A percentile compares a stretch with the other conserved stretches of the same genome.
These are phyloP conservation scores for Debaryomycetaceae sp. DNA, from an alignment of 1,139 yeast species.

Conservation along the genomic window DNA sequence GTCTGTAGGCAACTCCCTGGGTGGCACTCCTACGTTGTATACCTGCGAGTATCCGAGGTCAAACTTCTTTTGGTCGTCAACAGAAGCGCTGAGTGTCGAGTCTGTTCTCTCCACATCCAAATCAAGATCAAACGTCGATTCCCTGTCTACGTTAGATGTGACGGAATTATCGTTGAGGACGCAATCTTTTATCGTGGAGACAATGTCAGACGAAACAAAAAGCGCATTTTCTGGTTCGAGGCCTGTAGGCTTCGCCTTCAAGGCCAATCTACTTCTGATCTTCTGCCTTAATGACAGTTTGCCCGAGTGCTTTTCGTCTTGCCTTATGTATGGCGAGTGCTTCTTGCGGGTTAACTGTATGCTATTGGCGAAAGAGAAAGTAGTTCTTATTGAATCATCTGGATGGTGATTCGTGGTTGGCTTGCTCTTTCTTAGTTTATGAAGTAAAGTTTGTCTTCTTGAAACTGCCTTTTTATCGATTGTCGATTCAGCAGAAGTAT, in stretches of 20 bases:
- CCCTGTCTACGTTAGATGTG: slow-evolving; percentile 3
- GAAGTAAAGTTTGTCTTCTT: neutral
- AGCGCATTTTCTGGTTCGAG: neutral
- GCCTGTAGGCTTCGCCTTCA: slow-evolving; percentile 1
- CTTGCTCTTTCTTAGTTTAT: neutral
- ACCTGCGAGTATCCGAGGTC: slow-evolving; percentile 10
- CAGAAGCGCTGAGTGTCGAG: neutral
- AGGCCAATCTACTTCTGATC: slow-evolving; percentile 5
- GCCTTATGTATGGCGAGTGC: neutral
- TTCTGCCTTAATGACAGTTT: slow-evolving; percentile 4
- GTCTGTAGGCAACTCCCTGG: slow-evolving; percentile 10
- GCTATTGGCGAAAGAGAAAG: neutral
- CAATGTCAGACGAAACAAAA: slow-evolving; percentile 3
- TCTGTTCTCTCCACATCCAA: slow-evolving; percentile 3
- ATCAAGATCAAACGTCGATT: slow-evolving; percentile 3
- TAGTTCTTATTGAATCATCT: neutral
- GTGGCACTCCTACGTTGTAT: slow-evolving; percentile 11
- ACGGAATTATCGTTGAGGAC: slow-evolving; percentile 5
- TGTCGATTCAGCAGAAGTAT: neutral
- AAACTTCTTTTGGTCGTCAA: neutral
- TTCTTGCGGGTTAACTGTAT: neutral
- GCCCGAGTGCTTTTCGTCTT: neutral
- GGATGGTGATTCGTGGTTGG: neutral
- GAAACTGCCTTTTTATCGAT: neutral
- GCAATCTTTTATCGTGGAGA: slow-evolving; percentile 6